Evolutionary conservation across 495 filamentous ascomycete genomes (phyloP), one percentile per base, ranked within the genome.

Genomic region (Penicillium tannophilum): DNA sequence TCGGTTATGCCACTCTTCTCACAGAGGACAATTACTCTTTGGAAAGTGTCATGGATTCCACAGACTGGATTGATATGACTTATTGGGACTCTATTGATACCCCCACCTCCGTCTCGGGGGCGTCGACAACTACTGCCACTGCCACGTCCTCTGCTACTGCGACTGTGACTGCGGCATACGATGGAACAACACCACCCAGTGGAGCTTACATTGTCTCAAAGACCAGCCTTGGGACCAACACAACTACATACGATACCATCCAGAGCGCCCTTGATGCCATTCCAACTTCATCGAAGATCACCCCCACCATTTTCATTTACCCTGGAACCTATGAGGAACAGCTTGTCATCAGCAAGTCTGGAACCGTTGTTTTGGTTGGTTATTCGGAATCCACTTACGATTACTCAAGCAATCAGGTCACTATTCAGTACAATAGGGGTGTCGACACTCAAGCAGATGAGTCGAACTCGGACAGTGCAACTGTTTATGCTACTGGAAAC

Each of bases 331-430:
- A 59, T 26, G 56, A 59, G 42, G 56, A 59, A 26, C 58, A 60
- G 52, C 52, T 60, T 23, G 16, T 51, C 10, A 31, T 60, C 33
- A 55, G 30, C 58, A 60, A 60, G 45, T 60, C 58, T 44, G 58
- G 58, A n/a, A 33, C 58, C 28, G 45, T 60, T 0, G 51, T 60
- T 36, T 33, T 60, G 33, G 43, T 55, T 11, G 58, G 58, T 11
- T 60, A 60, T 43, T 60, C 58, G 6, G 52, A 60, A 10, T 60
- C 58, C 1, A 55, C 58, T n/a, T 60, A 60, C n/a, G 58, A 60
- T 16, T 60, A 60, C 26, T 55, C 52, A 36, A 55, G 43, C 33
- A 60, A 60, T 35, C 52, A 55, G 26, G 58, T 60, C 35, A 60
- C 52, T n/a, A 60, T 60, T 14, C 58, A 60, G 45, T 60, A 60